Base-by-base conservation (phyloP, 306 rosid species). In the Citrullus amarus region DNA sequence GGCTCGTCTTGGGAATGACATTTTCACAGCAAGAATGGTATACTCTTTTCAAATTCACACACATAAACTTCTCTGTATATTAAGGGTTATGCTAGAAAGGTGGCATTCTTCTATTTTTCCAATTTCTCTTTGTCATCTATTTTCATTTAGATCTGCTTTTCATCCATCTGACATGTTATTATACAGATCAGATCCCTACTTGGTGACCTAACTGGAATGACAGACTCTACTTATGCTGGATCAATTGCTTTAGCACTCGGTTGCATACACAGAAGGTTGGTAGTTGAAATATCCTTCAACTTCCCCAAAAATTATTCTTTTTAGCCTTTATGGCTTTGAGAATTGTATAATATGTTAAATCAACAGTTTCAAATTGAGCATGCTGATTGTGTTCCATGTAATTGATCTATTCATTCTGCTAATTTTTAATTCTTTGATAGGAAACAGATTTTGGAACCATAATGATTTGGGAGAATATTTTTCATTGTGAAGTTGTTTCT, bases 21-120 rank as follows among this genome's bases (percentile, higher is more conserved):
- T 91, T 81, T 95, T 90, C 86, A 91, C 97, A 76, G 98, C 98
- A 60, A 91, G 96, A 88, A 89, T 92, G 96, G 98, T 87, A 79
- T 83, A 86, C 83, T 22, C 22, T 20, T 61, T 76, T 54, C 48
- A 9, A 25, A 50, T 50, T 46, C 60, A 25, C 77, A 44, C 34
- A 44, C 34, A 48, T 8, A 15, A 72, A 72, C 56, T 72, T 48
- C n/a, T 68, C 55, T 70, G 9, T 70, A 5, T 68, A 43, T 20
- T 18, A 41, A 67, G 16, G 32, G 39, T 22, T 46, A 14, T 72
- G 25, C 14, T 28, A 48, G 20, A 28, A 71, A 22, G 59, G 77
- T 13, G 77, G 44, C 41, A 48, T 72, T 48, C 53, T 75, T 75
- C 32, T 75, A 2, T 3, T 54, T 16, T 32, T 10, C 18, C 6